Conservation (phyloP, 129 eudicot species). For the Flaveria ramosissima region DNA sequence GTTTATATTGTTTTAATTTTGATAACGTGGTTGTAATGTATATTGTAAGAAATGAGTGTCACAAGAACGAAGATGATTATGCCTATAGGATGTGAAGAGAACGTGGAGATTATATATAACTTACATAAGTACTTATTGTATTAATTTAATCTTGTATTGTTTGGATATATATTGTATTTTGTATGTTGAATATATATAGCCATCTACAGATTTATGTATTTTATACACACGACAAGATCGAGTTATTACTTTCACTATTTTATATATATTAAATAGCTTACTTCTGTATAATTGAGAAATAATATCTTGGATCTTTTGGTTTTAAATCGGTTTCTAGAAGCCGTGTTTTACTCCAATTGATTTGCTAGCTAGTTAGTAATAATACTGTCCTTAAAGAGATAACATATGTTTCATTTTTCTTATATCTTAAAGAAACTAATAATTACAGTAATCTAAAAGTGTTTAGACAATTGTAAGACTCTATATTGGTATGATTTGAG, state of each 20-base stretch:
- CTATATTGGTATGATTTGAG: slow-evolving; percentile 15
- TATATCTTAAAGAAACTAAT: not conserved
- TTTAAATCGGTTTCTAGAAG: not conserved
- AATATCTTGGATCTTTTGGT: not conserved
- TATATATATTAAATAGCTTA: not conserved
- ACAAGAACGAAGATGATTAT: too few species aligned
- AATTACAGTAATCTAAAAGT: slow-evolving; percentile 22
- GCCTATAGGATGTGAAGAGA: too few species aligned
- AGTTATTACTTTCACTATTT: not conserved
- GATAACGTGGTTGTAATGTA: too few species aligned
- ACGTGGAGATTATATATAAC: too few species aligned
- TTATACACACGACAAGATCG: not conserved
- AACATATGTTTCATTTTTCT: not conserved
- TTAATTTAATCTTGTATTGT: not conserved
- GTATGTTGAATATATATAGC: not conserved
- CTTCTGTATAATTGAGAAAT: not conserved
- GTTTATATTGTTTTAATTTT: too few species aligned
- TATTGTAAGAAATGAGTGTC: too few species aligned
- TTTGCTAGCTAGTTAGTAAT: not conserved
- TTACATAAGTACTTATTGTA: too few species aligned
- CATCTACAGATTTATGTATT: not conserved
- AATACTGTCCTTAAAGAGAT: not conserved
- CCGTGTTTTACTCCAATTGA: not conserved
- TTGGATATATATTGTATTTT: not conserved
- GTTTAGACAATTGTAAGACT: not conserved